phyloP scores from a whole-genome alignment of 148 eudicot genomes.

The Arctostaphylos glauca region DNA sequence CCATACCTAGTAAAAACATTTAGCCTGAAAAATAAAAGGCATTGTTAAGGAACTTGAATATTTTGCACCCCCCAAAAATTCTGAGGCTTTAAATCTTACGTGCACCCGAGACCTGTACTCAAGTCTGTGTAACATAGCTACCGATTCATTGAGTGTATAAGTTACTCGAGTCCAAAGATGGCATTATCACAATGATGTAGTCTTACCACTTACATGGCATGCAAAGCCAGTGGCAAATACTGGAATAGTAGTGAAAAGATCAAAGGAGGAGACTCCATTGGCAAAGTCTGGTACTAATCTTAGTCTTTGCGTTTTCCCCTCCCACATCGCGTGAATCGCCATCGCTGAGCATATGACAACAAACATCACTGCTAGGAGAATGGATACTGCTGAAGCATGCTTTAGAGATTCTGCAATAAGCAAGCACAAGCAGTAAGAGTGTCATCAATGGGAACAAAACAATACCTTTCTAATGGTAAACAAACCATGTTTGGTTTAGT shows the following conservation, averaged over 20 bases:
- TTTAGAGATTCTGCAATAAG: conserved; percentile 68
- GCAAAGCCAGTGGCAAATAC: conserved; percentile 82
- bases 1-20: too few species aligned
- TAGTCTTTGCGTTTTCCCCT: conserved; percentile 59
- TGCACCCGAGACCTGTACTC: too few species aligned
- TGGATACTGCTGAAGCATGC: conserved; percentile 81
- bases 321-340: conserved; percentile 69
- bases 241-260: conserved; percentile 79
- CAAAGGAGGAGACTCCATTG: conserved; percentile 42
- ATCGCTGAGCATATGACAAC: conserved; percentile 63
- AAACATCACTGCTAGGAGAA: conserved; percentile 76
- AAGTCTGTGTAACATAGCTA: background rate
- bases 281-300: conserved; percentile 72
- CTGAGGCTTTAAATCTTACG: too few species aligned
- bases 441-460: background rate
- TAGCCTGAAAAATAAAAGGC: too few species aligned
- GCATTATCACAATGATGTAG: background rate
- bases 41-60: too few species aligned
- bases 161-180: background rate
- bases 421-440: conserved; percentile 25
- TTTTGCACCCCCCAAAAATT: too few species aligned
- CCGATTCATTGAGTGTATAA: background rate
- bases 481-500: background rate
- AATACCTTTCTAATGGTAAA: background rate
- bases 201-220: conserved; percentile 77